Evolutionary conservation across 148 eudicot genomes (phyloP).

Genomic region (Silene conica): DNA sequence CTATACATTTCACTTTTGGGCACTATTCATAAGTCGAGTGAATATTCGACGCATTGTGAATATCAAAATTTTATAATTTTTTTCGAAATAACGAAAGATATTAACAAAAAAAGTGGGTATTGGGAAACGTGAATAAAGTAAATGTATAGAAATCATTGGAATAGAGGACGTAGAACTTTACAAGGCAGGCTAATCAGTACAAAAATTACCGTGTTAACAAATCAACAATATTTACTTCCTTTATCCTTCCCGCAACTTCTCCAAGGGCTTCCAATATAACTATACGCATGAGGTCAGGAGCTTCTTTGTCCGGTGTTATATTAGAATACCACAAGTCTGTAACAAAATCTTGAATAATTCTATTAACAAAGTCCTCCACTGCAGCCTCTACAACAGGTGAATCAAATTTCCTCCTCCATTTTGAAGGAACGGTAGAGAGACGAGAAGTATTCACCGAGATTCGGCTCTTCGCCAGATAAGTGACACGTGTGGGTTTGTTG

Average conservation of each 20-base stretch:
- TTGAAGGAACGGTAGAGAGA: slow-evolving; percentile 49
- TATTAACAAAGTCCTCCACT: slow-evolving; percentile 66
- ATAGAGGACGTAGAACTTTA: not conserved
- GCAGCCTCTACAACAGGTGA: slow-evolving; percentile 91
- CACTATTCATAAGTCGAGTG: too few species aligned
- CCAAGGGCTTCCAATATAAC: slow-evolving; percentile 83
- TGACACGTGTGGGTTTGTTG: slow-evolving; percentile 44
- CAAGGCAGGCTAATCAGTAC: not conserved
- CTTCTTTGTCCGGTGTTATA: slow-evolving; percentile 92
- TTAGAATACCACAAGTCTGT: slow-evolving; percentile 84
- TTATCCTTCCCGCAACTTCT: slow-evolving; percentile 82
- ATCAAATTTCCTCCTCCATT: slow-evolving; percentile 85
- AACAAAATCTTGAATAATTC: slow-evolving; percentile 84
- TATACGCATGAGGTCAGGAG: slow-evolving; percentile 71
- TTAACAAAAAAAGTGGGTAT: too few species aligned
- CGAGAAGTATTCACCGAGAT: slow-evolving; percentile 73
- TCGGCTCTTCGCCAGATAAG: slow-evolving; percentile 72
- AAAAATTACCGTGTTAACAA: slow-evolving; percentile 68
- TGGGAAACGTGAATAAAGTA: too few species aligned
- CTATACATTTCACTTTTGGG: too few species aligned
- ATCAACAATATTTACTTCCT: slow-evolving; percentile 87
- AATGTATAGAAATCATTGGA: too few species aligned
- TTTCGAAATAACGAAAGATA: too few species aligned
- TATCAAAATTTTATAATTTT: too few species aligned
- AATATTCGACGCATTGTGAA: too few species aligned